Percentiles rank a stretch among this genome's conserved stretches.
These are phyloP conservation scores for Elasticomyces elasticus DNA, from an alignment of 495 filamentous ascomycete species.

Conservation along the genomic window DNA sequence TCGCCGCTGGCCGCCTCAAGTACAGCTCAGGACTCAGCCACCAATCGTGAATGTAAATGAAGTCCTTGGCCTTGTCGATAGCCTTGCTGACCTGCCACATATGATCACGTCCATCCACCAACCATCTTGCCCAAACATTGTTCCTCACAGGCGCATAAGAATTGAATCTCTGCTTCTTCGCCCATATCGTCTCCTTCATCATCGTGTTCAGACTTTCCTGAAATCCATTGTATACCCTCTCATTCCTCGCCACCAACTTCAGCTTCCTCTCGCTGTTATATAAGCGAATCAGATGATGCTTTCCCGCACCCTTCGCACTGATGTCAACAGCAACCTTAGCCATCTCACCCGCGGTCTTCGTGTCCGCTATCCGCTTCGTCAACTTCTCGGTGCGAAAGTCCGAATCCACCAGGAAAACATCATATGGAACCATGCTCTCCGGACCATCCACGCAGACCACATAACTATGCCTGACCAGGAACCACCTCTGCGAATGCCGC, in stretches of 20 bases:
- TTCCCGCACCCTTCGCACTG: slow-evolving; percentile 54
- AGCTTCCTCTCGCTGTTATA: slow-evolving; percentile 80
- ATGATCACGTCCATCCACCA: slow-evolving; percentile 93
- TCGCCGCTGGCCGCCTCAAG: slow-evolving; percentile 86
- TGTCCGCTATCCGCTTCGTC: slow-evolving; percentile 46
- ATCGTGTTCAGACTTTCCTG: slow-evolving; percentile 84
- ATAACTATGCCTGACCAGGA: slow-evolving; percentile 93
- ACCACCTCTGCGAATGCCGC: slow-evolving; percentile 89
- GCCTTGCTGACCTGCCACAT: slow-evolving; percentile 99
- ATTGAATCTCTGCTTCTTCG: slow-evolving; percentile 71
- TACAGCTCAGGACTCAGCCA: slow-evolving; percentile 97
- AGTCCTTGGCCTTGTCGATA: slow-evolving; percentile 95
- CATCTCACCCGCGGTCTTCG: slow-evolving; percentile 36
- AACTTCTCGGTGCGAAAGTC: slow-evolving; percentile 70
- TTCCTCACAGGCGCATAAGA: slow-evolving; percentile 88
- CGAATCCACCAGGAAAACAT: slow-evolving; percentile 89
- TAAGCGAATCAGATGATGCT: slow-evolving; percentile 77
- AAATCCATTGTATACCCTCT: slow-evolving; percentile 81
- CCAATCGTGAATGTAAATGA: slow-evolving; percentile 99
- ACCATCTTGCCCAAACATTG: slow-evolving; percentile 86
- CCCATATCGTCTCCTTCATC: slow-evolving; percentile 70
- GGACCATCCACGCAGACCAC: slow-evolving; percentile 96
- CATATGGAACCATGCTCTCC: slow-evolving; percentile 97
- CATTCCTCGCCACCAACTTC: slow-evolving; percentile 84
- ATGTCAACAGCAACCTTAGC: slow-evolving; percentile 51